These are phyloP conservation scores for Haplosporangium gracile DNA, from an alignment of 192 early-diverging fungal species.

Conservation along the genomic window DNA sequence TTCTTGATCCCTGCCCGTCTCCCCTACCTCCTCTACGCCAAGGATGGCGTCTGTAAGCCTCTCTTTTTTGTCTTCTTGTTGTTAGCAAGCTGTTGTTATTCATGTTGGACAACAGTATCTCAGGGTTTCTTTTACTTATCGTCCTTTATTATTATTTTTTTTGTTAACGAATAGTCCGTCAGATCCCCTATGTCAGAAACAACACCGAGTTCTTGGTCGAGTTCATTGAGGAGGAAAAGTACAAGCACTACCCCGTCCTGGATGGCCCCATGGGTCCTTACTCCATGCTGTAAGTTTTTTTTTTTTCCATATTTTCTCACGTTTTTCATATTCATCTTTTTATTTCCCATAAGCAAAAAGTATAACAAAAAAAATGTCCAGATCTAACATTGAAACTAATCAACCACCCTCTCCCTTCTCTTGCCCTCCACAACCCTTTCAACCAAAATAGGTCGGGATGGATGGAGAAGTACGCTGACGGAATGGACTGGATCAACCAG, in stretches of 20 bases:
- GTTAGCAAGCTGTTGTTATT: background rate
- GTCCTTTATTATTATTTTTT: background rate
- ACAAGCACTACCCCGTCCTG: conserved; percentile 42
- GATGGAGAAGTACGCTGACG: conserved; percentile 43
- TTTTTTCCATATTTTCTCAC: background rate
- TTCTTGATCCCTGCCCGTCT: conserved; percentile 54
- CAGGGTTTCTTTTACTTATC: background rate
- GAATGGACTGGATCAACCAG: conserved; percentile 22
- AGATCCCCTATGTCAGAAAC: conserved; percentile 51
- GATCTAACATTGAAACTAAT: background rate
- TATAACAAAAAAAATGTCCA: background rate
- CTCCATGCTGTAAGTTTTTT: conserved; percentile 39
- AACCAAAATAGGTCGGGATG: conserved; percentile 15
- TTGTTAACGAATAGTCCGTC: conserved; percentile 25
- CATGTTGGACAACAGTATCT: no score
- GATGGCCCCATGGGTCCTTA: conserved; percentile 41
- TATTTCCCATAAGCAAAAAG: background rate
- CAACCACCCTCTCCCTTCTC: no score
- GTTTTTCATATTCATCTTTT: background rate
- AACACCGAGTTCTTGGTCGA: conserved; percentile 49
- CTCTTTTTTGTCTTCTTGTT: background rate
- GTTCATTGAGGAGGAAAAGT: conserved; percentile 53
- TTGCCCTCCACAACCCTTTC: background rate
- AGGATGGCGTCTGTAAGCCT: conserved; percentile 49
- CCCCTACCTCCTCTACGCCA: conserved; percentile 47